These are phyloP conservation scores for Cladobotryum protrusum DNA, from an alignment of 2,329 filamentous ascomycete genomes.

Conservation along the genomic window DNA sequence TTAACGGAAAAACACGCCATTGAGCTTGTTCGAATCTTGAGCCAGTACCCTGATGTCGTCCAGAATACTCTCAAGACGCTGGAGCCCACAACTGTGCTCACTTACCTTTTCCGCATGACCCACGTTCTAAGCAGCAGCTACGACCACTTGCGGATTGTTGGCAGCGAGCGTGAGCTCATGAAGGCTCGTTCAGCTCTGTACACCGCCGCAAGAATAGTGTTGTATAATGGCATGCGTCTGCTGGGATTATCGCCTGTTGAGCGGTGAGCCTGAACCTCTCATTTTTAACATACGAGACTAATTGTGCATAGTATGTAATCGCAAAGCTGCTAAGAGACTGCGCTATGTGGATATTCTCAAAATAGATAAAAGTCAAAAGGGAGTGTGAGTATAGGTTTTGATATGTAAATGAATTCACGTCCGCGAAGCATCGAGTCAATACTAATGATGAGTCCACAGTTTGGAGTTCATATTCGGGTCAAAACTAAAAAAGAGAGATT, in stretches of 20 bases:
- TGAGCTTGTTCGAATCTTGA: constrained; percentile 68
- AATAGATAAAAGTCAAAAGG: too few species aligned
- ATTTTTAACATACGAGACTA: neutral
- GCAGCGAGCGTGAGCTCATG: constrained; percentile 66
- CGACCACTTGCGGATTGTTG: constrained; percentile 75
- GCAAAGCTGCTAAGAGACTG: too few species aligned
- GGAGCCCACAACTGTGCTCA: constrained; percentile 55
- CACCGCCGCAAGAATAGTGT: constrained; percentile 64
- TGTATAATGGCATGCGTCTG: constrained; percentile 77
- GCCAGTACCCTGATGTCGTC: constrained; percentile 80
- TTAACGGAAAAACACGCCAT: constrained; percentile 66
- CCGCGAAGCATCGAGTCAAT: too few species aligned
- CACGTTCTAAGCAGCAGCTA: constrained; percentile 75
- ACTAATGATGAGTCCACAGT: too few species aligned
- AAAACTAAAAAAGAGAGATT: too few species aligned
- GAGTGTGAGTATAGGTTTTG: too few species aligned
- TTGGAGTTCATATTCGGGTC: too few species aligned
- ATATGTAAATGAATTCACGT: too few species aligned
- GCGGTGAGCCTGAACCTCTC: constrained; percentile 21
- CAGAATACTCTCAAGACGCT: constrained; percentile 78
- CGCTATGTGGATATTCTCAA: too few species aligned
- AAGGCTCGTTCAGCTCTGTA: constrained; percentile 67
- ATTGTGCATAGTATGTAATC: neutral
- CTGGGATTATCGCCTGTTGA: constrained; percentile 75
- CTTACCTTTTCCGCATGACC: constrained; percentile 79